A percentile compares a stretch with the other conserved stretches of the same genome.
Evolutionary conservation across 306 rosid genomes (phyloP).

Genomic region (Trifolium pratense): DNA sequence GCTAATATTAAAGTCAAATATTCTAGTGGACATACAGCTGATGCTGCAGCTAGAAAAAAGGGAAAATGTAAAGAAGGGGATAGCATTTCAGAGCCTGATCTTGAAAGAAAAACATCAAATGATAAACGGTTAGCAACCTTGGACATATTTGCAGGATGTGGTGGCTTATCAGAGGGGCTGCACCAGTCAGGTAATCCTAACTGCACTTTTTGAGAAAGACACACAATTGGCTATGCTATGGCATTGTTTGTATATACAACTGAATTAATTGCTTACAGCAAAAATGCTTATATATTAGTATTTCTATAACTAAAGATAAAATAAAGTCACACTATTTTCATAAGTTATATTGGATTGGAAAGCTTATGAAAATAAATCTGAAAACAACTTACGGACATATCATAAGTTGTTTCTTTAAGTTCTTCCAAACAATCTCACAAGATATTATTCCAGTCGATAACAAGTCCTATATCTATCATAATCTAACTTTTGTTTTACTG

Average conservation of each 20-base stretch:
- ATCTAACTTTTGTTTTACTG: slow-evolving; percentile 23
- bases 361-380: no score
- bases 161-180: slow-evolving; percentile 92
- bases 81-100: slow-evolving; percentile 48
- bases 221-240: neutral
- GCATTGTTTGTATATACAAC: neutral
- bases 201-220: slow-evolving; percentile 5
- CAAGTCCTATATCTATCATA: neutral
- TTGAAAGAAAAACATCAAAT: slow-evolving; percentile 43
- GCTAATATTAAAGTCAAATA: slow-evolving; percentile 66
- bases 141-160: slow-evolving; percentile 98
- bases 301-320: no score
- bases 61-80: slow-evolving; percentile 92
- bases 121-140: slow-evolving; percentile 71
- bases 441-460: no score
- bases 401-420: no score
- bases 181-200: slow-evolving; percentile 65
- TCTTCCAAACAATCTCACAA: no score
- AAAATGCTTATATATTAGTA: no score
- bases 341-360: no score
- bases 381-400: no score
- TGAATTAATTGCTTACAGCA: no score
- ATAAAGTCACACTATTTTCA: no score
- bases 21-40: slow-evolving; percentile 55
- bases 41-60: slow-evolving; percentile 72